Evolutionary conservation across 345 rosid species (phyloP).

Genomic region (Salix suchowensis): DNA sequence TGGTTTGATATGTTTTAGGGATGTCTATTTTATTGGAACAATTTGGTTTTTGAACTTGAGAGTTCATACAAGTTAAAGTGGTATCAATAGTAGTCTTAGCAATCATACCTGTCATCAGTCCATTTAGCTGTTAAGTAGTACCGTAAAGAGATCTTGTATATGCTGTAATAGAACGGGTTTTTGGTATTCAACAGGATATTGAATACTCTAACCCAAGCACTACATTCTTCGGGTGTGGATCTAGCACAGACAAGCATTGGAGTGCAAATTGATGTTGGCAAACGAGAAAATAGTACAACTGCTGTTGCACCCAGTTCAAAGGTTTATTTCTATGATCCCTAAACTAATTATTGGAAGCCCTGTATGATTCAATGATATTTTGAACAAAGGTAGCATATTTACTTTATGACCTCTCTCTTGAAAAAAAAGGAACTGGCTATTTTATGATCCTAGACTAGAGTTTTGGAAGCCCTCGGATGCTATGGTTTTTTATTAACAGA

Average conservation of each 20-base stretch:
- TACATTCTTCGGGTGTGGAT: constrained; percentile 68
- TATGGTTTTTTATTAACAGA: not conserved
- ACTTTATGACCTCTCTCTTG: not conserved
- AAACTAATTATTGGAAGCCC: not conserved
- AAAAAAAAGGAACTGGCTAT: not conserved
- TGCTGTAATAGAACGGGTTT: not conserved
- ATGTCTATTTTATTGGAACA: not conserved
- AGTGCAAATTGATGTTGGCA: constrained; percentile 61
- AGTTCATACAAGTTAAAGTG: not conserved
- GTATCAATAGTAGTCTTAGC: not conserved
- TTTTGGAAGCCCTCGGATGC: not conserved
- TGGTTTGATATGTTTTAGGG: not conserved
- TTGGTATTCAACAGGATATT: constrained; percentile 46
- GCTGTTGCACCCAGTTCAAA: constrained; percentile 31
- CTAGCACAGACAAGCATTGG: constrained; percentile 55
- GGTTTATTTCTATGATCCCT: constrained; percentile 31
- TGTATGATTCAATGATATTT: not conserved
- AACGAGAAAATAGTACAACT: constrained; percentile 25
- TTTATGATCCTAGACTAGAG: not conserved
- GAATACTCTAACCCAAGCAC: constrained; percentile 46
- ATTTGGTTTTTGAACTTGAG: not conserved
- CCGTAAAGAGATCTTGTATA: constrained; percentile 2
- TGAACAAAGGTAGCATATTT: not conserved
- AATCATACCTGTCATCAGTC: not conserved
- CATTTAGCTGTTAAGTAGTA: not conserved